phyloP scores from a whole-genome alignment of 2,329 filamentous ascomycete genomes.

The Periglandula ipomoeae region DNA sequence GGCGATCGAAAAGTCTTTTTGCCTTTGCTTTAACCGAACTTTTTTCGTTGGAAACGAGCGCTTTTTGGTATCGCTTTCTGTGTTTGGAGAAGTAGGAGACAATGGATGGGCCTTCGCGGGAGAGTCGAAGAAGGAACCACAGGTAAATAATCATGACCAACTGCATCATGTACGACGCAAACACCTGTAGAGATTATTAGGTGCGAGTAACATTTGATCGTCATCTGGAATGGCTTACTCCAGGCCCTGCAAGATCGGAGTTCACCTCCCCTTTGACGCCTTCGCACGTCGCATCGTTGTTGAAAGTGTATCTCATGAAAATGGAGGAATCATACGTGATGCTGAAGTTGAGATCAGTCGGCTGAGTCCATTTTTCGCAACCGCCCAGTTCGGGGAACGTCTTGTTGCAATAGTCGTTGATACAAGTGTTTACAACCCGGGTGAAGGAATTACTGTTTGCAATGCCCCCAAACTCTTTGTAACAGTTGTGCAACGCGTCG shows the following conservation, averaged over 20 bases:
- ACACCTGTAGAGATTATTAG: not conserved
- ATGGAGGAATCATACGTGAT: not conserved
- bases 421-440: not conserved
- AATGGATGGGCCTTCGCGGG: not conserved
- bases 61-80: not conserved
- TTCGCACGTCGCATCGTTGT: not conserved
- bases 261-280: not conserved
- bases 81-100: not conserved
- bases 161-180: constrained; percentile 3
- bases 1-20: not conserved
- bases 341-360: not conserved
- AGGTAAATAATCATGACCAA: constrained; percentile 1
- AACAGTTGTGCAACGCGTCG: not conserved
- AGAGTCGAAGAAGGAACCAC: not conserved
- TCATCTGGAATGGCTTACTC: not conserved
- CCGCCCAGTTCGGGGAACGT: not conserved
- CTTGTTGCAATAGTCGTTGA: not conserved
- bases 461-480: not conserved
- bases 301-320: not conserved
- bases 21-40: not conserved
- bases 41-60: not conserved
- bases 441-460: not conserved
- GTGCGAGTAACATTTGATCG: not conserved
- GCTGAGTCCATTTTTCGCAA: not conserved
- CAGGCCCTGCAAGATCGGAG: constrained; percentile 6